Evolutionary conservation across 2,329 filamentous ascomycete species (phyloP), one percentile per base, ranked within the genome.

Genomic region (Pezicula carpinea): DNA sequence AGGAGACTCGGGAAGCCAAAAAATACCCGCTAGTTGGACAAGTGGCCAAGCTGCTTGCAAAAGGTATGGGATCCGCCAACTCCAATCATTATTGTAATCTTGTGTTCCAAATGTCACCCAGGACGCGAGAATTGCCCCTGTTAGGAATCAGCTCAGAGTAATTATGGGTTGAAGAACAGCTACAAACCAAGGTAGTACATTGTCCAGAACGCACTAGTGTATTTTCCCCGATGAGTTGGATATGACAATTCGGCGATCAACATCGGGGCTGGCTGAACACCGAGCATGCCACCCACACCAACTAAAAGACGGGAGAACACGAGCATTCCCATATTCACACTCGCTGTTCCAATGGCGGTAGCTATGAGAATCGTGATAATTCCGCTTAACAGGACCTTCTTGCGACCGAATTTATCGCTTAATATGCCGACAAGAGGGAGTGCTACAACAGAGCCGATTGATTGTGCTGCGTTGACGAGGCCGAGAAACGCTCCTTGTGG

Each of bases 1-100:
- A 1, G 78, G 79, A 2, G 71, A 76, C 59, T 83, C 79, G 2
- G 79, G 78, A 3, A 79, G 59, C 23, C 65, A 59, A 36, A 62
- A 31, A 14, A 49, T 8, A 0, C 33, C 34, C 4, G 26, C 3
- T 13, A 55, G 17, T 14, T 23, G 14, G 40, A 96, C 48, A 8
- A 73, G 38, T 1, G 76, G 75, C 4, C 76, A 73, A 32, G 65
- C 67, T 48, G 69, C 72, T 54, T 72, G 55, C 3, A 58, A 33
- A 31, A 53, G 13, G 0, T 50, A 48, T 6, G 55, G 55, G 15
- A 56, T 47, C 17, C 50, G 29, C 55, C 55, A 57, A 11, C 45
- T 21, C 53, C 54, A 53, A 90, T 82, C 29, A 7, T 18, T 41
- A 2, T 26, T 23, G n/a, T 44, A 39, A 21, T 53, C 47, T 2